Evolutionary conservation across 192 early-diverging fungal genomes (phyloP), one percentile per base, ranked within the genome.

Genomic region (Spizellomyces sp.): DNA sequence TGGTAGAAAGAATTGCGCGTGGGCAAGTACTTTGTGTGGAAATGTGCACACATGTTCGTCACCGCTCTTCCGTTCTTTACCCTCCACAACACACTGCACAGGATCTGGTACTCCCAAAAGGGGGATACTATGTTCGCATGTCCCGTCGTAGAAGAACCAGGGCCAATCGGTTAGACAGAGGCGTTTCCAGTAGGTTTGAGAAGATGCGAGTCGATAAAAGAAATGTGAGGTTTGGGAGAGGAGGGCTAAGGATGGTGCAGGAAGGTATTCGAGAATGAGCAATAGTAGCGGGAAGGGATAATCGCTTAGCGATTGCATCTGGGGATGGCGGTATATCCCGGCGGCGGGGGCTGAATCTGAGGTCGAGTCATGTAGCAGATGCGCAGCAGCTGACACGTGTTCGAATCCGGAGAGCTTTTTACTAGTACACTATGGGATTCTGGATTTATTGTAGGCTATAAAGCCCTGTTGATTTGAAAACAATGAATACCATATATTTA

Each of bases 91-190:
- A 36, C 50, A 54, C 17, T 54, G 14, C 17, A 12, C 50, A 12
- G 50, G 17, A 19, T 19, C 50, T 19, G 17, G 17, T 12, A 54
- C 50, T 54, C 4, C 50, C 50, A 54, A 0, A 54, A 61, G 36
- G 0, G 50, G 14, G 14, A 54, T 54, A n/a, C 50, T 19, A 10
- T n/a, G 54, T n/a, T 59, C 66, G 36, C 66, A 67, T 12, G 15
- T 15, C 5, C 66, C 66, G 43, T 14, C 42, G 36, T 45, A 67
- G 52, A 67, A 67, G 54, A 67, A 59, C 66, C 66, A 67, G 5
- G 66, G 66, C 66, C 66, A 67, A 55, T 67, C 66, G 12, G 10
- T 67, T 22, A 67, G 58, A 67, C 50, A 55, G 14, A 55, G 17
- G 10, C 43, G 21, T 41, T 57, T 57, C 66, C 66, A 67, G 19